A percentile compares a stretch with the other conserved stretches of the same genome.
Evolutionary conservation across 176 grass and related monocot genomes (phyloP).

Genomic region (Eleusine indica): DNA sequence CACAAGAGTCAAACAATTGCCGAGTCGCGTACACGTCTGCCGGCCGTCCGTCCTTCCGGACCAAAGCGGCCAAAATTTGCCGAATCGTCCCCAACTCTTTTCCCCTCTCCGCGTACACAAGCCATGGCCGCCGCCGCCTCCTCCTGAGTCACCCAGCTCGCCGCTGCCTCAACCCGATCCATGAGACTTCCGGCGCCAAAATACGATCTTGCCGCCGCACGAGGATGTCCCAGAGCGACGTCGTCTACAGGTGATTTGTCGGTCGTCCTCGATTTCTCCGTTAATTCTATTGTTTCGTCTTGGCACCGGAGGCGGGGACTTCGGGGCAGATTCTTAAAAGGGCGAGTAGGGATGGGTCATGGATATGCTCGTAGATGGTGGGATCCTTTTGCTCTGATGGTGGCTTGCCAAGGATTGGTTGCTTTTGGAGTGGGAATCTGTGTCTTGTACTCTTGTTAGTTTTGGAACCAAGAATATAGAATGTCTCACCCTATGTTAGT

Average conservation of each 20-base stretch:
- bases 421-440: constrained; percentile 24
- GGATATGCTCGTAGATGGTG: not conserved
- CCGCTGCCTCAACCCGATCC: constrained; percentile 23
- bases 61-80: constrained; percentile 43
- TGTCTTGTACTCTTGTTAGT: not conserved
- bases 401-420: constrained; percentile 11
- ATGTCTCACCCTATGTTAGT: not conserved
- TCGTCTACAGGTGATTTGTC: constrained; percentile 58
- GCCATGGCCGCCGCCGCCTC: constrained; percentile 10
- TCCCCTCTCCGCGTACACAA: constrained; percentile 5
- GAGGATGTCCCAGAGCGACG: constrained; percentile 75
- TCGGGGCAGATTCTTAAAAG: constrained; percentile 6
- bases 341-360: not conserved
- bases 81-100: constrained; percentile 32
- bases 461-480: constrained; percentile 12
- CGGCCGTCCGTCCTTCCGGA: too few species aligned
- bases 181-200: constrained; percentile 47
- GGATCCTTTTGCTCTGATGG: not conserved
- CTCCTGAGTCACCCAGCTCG: constrained; percentile 4
- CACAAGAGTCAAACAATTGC: too few species aligned
- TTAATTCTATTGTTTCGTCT: not conserved
- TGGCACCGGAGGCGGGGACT: not conserved
- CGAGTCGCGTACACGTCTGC: too few species aligned
- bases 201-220: constrained; percentile 39
- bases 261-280: not conserved